Conservation (phyloP, 495 filamentous ascomycete genomes). For the Recurvomyces mirabilis region DNA sequence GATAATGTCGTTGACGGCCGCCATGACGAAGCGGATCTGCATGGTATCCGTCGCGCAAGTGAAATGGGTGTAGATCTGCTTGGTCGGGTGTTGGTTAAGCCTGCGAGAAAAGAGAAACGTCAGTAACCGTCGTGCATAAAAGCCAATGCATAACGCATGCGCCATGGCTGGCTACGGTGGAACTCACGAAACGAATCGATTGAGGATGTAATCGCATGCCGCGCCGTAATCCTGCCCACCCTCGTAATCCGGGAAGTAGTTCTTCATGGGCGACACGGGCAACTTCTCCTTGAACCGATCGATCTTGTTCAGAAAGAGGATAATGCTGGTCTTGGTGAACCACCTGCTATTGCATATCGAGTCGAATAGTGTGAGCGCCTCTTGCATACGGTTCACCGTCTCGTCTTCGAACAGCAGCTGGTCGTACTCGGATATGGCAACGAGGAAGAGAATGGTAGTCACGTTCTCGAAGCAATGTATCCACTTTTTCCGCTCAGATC, state of each 20-base stretch:
- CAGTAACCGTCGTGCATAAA: conserved; percentile 16
- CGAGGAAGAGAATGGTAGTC: conserved; percentile 94
- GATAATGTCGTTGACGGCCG: conserved; percentile 99
- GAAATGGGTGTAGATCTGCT: conserved; percentile 99
- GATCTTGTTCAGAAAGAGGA: conserved; percentile 99
- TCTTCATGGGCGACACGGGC: conserved; percentile 98
- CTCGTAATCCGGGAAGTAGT: conserved; percentile 99
- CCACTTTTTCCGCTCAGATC: conserved; percentile 99
- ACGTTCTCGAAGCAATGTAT: conserved; percentile 99
- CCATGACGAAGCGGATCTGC: conserved; percentile 99
- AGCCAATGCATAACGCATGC: no score
- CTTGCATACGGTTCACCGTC: conserved; percentile 97
- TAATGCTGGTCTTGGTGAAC: conserved; percentile 99
- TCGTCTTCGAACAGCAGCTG: conserved; percentile 94
- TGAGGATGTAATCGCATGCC: conserved; percentile 94
- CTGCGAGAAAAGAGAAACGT: conserved; percentile 8
- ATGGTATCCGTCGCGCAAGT: conserved; percentile 93
- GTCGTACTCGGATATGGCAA: conserved; percentile 98
- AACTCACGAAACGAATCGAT: conserved; percentile 71
- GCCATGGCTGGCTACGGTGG: no score
- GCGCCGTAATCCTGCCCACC: conserved; percentile 83
- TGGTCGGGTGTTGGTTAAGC: conserved; percentile 95
- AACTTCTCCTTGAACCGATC: conserved; percentile 99
- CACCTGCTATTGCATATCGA: conserved; percentile 98
- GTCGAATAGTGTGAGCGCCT: conserved; percentile 94